These are phyloP conservation scores for Leptosphaerulina australis DNA, from an alignment of 2,329 filamentous ascomycete species.

Conservation along the genomic window DNA sequence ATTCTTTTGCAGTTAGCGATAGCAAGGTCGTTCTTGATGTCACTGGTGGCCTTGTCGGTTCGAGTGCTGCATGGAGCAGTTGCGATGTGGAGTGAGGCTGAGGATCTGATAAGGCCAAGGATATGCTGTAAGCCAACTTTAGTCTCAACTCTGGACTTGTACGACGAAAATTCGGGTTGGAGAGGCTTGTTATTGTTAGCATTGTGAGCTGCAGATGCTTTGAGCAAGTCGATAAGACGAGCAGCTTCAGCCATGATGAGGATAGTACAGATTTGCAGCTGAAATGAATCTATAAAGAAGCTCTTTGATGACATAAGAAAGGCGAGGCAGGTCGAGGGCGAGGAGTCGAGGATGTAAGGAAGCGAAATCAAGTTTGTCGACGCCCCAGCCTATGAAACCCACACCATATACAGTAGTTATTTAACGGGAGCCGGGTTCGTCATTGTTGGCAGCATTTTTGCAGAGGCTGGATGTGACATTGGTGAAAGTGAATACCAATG, in stretches of 20 bases:
- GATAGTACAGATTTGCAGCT: background rate
- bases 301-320: background rate
- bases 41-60: constrained; percentile 15
- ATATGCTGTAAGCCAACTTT: background rate
- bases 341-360: background rate
- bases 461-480: constrained; percentile 3
- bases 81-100: background rate
- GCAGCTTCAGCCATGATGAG: constrained; percentile 31
- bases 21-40: constrained; percentile 29
- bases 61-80: background rate
- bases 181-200: constrained; percentile 29
- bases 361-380: background rate
- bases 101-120: constrained; percentile 2
- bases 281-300: background rate
- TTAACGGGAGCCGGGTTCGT: background rate
- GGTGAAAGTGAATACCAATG: constrained; percentile 25
- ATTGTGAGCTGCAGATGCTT: constrained; percentile 30
- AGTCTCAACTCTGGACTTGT: background rate
- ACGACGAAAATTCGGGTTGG: background rate
- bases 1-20: constrained; percentile 31
- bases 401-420: background rate
- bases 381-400: background rate
- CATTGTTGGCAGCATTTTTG: background rate
- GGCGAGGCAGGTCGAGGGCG: background rate
- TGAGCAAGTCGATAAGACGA: constrained; percentile 33